These are phyloP conservation scores for Rhodotorula mucilaginosa DNA, from an alignment of 1,284 basidiomycete genomes.

Conservation along the genomic window DNA sequence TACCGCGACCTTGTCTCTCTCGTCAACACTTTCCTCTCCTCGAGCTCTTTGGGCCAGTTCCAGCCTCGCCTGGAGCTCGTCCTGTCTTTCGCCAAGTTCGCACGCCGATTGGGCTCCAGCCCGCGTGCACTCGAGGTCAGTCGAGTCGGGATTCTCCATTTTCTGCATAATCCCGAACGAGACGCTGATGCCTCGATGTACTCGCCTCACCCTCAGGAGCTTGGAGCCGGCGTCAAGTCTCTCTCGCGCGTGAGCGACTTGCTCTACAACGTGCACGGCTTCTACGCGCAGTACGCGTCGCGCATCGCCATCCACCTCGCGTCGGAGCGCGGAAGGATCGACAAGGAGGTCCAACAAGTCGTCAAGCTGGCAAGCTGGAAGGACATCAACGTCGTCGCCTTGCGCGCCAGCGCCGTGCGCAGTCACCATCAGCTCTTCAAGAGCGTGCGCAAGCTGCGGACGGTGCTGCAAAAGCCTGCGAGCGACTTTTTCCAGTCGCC, in stretches of 20 bases:
- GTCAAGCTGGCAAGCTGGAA: conserved; percentile 98
- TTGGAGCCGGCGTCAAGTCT: conserved; percentile 41
- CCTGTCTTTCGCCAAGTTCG: conserved; percentile 59
- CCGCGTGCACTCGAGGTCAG: conserved; percentile 21
- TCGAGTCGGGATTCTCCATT: conserved; percentile 50
- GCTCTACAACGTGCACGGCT: conserved; percentile 64
- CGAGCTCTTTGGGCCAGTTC: conserved; percentile 82
- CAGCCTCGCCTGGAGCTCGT: conserved; percentile 68
- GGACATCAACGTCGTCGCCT: conserved; percentile 91
- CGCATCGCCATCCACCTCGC: conserved; percentile 58
- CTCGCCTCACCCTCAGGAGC: conserved; percentile 10
- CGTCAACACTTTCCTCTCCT: conserved; percentile 74
- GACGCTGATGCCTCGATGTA: conserved; percentile 13
- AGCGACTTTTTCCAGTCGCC: conserved; percentile 45
- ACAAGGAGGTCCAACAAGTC: conserved; percentile 78
- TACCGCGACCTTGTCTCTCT: conserved; percentile 70
- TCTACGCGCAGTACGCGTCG: conserved; percentile 65
- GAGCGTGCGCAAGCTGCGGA: conserved; percentile 86
- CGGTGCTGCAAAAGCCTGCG: conserved; percentile 74
- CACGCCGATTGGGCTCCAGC: conserved; percentile 13
- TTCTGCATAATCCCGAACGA: conserved; percentile 42
- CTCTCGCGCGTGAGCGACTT: conserved; percentile 59
- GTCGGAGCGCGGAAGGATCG: conserved; percentile 63
- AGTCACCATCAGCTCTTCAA: conserved; percentile 92
- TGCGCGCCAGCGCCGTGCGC: conserved; percentile 85